Evolutionary conservation across 169 alveolate species (phyloP), one percentile per base, ranked within the genome.

Genomic region (Cryptosporidium sp.): DNA sequence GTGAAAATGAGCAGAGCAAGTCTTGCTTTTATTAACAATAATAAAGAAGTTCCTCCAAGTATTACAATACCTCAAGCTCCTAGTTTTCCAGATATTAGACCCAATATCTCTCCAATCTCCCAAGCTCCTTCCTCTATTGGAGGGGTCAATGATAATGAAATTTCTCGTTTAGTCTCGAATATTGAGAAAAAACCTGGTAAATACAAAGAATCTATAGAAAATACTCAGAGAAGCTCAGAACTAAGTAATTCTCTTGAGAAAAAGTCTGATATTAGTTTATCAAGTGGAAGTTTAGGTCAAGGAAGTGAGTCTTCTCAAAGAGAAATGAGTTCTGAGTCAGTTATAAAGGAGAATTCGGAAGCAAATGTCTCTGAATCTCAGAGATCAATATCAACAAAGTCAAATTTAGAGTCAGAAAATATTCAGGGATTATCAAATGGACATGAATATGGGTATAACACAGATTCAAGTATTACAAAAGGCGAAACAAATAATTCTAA

Each of bases 1-100:
- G 89, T 80, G 6, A 10, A 35, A 3, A 62, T 80, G 5, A 58
- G 89, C 45, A 80, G 42, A 44, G 89, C 89, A 12, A 37, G 51
- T 2, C 58, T 61, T 29, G 5, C 65, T 3, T 23, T 10, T 18
- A 16, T 70, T 1, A 35, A 44, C 21, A 44, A n/a, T 14, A 48
- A 42, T 45, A 31, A 31, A 31, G 14, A 39, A n/a, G 21, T 0
- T 10, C 26, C 39, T 26, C 73, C 45, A 18, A 67, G 51, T 18
- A 18, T 39, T 67, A 3, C 56, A 16, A 16, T 48, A 3, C 18
- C 56, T 12, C 56, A 48, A 48, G 56, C 7, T 48, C 23, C 56
- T 48, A 31, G 35, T 31, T 31, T 31, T 31, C 35, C 35, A 1
- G 35, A 31, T 31, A 31, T 31, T 10, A 42, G 14, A 5, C 51